Percentiles rank a stretch among this genome's conserved stretches.
Evolutionary conservation across 768 basidiomycete species (phyloP).

Genomic region (Cubamyces sp.): DNA sequence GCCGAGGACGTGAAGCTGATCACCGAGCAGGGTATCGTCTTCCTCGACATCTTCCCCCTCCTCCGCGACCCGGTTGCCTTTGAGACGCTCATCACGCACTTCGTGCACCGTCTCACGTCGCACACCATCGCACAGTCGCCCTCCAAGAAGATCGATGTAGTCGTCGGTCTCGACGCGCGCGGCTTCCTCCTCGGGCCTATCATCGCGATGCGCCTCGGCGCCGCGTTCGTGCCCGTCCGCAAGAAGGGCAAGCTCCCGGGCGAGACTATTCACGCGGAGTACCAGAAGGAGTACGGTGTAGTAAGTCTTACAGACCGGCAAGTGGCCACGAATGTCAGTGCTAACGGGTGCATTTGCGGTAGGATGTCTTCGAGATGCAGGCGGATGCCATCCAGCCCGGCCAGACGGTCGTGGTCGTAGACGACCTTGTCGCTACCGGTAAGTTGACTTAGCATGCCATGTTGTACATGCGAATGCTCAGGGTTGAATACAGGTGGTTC

Average conservation of each 20-base stretch:
- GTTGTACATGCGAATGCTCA: neutral
- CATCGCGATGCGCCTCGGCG: constrained; percentile 87
- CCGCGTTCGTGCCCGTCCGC: constrained; percentile 94
- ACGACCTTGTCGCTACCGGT: constrained; percentile 98
- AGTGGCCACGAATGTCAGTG: neutral
- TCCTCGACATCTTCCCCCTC: constrained; percentile 95
- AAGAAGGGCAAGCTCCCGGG: constrained; percentile 97
- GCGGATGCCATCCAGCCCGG: constrained; percentile 80
- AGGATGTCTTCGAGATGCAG: constrained; percentile 99
- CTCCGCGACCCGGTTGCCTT: constrained; percentile 84
- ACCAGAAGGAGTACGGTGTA: constrained; percentile 92
- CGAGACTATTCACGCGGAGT: constrained; percentile 68
- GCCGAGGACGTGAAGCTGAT: no score
- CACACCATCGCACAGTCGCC: constrained; percentile 65
- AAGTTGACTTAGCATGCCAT: constrained; percentile 19
- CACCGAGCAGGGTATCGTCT: constrained; percentile 73
- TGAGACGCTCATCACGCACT: constrained; percentile 89
- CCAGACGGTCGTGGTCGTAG: constrained; percentile 84
- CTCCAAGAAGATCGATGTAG: constrained; percentile 78
- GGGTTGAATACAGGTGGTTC: constrained; percentile 70
- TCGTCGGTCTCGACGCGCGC: constrained; percentile 94
- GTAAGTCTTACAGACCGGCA: constrained; percentile 46
- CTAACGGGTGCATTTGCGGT: neutral
- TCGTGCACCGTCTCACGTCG: constrained; percentile 84
- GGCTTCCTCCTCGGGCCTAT: constrained; percentile 95